Percentiles rank a stretch among this genome's conserved stretches.
Evolutionary conservation across 2,329 filamentous ascomycete species (phyloP).

Genomic region (Fusarium abutilonis): DNA sequence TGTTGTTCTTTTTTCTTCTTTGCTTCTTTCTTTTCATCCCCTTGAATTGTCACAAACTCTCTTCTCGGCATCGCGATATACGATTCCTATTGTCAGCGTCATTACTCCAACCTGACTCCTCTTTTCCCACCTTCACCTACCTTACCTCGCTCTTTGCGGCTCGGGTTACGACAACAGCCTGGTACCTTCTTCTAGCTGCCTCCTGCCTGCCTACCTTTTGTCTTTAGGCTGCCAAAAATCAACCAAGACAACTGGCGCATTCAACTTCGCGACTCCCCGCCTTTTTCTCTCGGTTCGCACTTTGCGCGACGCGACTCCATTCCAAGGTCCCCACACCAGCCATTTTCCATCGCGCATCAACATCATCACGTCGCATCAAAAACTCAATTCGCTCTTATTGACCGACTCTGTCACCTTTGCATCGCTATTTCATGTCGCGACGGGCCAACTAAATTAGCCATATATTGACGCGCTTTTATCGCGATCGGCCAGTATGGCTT

Average conservation of each 20-base stretch:
- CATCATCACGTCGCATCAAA: constrained; percentile 14
- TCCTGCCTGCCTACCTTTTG: constrained; percentile 22
- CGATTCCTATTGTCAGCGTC: constrained; percentile 29
- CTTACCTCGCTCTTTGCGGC: constrained; percentile 22
- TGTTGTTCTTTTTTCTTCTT: constrained; percentile 8
- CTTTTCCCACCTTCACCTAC: constrained; percentile 17
- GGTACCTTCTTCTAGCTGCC: constrained; percentile 14
- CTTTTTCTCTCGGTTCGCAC: constrained; percentile 21
- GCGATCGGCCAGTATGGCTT: constrained; percentile 65
- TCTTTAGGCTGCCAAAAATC: constrained; percentile 34
- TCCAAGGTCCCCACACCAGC: constrained; percentile 29
- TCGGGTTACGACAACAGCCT: constrained; percentile 30
- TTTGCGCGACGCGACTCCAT: constrained; percentile 41
- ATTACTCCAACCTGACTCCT: constrained; percentile 29
- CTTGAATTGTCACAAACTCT: constrained; percentile 1
- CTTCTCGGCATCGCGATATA: constrained; percentile 16
- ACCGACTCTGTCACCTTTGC: constrained; percentile 13
- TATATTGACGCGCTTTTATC: constrained; percentile 44
- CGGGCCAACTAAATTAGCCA: constrained; percentile 44
- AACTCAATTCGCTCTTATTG: constrained; percentile 7
- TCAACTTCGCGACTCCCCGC: constrained; percentile 34
- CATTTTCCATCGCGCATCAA: constrained; percentile 31
- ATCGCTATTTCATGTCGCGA: constrained; percentile 52
- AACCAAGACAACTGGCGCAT: constrained; percentile 17
- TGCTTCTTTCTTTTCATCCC: constrained; percentile 5